Conservation (phyloP, 805 yeast genomes). For the Candida oleophila region DNA sequence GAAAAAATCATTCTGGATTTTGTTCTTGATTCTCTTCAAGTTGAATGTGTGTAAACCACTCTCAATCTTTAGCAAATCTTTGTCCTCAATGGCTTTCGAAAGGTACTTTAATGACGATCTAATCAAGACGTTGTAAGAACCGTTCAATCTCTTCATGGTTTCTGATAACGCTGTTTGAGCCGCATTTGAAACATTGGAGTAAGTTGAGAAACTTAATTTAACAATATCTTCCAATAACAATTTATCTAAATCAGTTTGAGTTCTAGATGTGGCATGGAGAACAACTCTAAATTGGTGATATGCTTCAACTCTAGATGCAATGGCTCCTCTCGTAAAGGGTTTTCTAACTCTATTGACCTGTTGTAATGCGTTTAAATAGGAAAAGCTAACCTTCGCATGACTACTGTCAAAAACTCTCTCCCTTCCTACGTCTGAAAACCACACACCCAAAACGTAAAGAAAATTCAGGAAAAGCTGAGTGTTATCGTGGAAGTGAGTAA, state of each 20-base stretch:
- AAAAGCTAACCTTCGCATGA: conserved; percentile 55
- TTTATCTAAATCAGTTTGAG: conserved; percentile 65
- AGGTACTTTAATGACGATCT: conserved; percentile 49
- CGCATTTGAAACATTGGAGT: conserved; percentile 62
- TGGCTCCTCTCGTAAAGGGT: conserved; percentile 72
- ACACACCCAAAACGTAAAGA: conserved; percentile 64
- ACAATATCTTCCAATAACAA: conserved; percentile 65
- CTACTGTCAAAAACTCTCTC: conserved; percentile 61
- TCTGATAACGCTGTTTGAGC: conserved; percentile 70
- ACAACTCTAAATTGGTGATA: conserved; percentile 75
- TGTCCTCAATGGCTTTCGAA: conserved; percentile 45
- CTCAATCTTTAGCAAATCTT: conserved; percentile 56
- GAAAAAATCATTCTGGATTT: conserved; percentile 56
- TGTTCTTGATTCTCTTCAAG: conserved; percentile 55
- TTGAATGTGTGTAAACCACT: conserved; percentile 62
- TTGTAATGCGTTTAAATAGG: conserved; percentile 58
- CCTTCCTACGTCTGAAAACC: conserved; percentile 79
- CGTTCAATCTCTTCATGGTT: conserved; percentile 67
- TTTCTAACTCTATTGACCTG: conserved; percentile 61
- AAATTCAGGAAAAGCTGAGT: conserved; percentile 60
- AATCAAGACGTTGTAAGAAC: conserved; percentile 58
- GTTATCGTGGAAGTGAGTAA: conserved; percentile 56
- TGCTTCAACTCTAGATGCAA: conserved; percentile 72
- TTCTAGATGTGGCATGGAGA: conserved; percentile 69
- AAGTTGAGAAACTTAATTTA: conserved; percentile 63